Base-by-base conservation (phyloP, 768 basidiomycete genomes). In the Boletus edulis region DNA sequence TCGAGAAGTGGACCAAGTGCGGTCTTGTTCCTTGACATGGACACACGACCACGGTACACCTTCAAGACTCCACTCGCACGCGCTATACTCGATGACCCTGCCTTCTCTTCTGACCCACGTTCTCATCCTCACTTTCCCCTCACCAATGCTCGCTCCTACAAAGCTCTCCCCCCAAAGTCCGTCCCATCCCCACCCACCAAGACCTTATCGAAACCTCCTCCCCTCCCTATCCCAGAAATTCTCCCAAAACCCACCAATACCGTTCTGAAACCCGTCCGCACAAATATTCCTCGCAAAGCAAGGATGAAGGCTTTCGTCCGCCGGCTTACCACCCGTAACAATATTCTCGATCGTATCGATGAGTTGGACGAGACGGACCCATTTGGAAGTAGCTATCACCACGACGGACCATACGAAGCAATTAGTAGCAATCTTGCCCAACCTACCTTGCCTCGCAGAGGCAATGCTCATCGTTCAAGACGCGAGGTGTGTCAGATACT, bases 291-390 rank as follows among this genome's bases (percentile, higher is more conserved):
- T 18, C 57, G 58, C 43, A 71, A 51, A 48, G 52, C 41, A 43
- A 58, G 37, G 31, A 66, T 72, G 61, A 72, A 51, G 18, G 59
- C 67, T 7, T 38, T 72, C 32, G 58, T 70, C 31, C 69, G 59
- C 34, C 63, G 60, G 9, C 46, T 72, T 17, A 67, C 69, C 39
- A 54, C 42, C 32, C 64, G 46, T 58, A 66, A 42, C 59, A 57
- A 55, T 10, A 29, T 9, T 64, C 76, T 91, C 49, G 89, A 91
- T 72, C 77, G 78, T 31, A 86, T 92, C 57, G 89, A 92, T 65
- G 86, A 89, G 68, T 70, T 91, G 34, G 90, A 91, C 66, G 87
- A 89, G 66, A 81, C 82, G 7, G 86, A 84, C 67, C 87, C 89
- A 2, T 76, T 84, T 54, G 89, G 89, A 4, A 56, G 77, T 9